Evolutionary conservation across 345 rosid species (phyloP).

Genomic region (Moricandia moricandioides): DNA sequence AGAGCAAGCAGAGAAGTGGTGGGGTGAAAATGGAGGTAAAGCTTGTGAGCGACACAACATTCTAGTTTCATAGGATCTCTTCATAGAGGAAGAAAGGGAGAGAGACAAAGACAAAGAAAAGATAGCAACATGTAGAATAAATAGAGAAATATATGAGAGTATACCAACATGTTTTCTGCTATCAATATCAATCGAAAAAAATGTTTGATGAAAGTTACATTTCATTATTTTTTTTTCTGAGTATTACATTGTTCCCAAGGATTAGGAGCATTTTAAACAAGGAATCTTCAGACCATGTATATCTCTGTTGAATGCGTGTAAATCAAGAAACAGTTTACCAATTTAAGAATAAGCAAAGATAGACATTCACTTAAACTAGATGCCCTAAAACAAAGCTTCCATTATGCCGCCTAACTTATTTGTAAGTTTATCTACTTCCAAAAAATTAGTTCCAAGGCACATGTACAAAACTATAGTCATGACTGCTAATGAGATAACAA

Average conservation of each 20-base stretch:
- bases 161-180: conserved; percentile 17
- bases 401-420: too few relatives aligned
- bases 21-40: conserved; percentile 69
- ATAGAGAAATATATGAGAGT: conserved; percentile 10
- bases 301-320: too few relatives aligned
- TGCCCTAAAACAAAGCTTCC: too few relatives aligned
- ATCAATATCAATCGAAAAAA: not conserved
- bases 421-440: too few relatives aligned
- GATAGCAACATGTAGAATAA: conserved; percentile 17
- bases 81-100: not conserved
- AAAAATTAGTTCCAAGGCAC: too few relatives aligned
- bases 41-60: conserved; percentile 60
- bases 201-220: conserved; percentile 5
- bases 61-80: conserved; percentile 24
- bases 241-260: not conserved
- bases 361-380: too few relatives aligned
- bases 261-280: not conserved
- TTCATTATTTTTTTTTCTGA: not conserved
- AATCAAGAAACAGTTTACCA: not conserved
- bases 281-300: not conserved
- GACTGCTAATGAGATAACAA: too few relatives aligned
- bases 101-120: conserved; percentile 3
- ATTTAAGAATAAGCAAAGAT: too few relatives aligned
- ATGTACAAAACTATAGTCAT: too few relatives aligned
- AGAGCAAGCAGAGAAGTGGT: conserved; percentile 88